A percentile compares a stretch with the other conserved stretches of the same genome.
Conservation (phyloP, 257 asterid species). For the Solanum stenotomum region DNA sequence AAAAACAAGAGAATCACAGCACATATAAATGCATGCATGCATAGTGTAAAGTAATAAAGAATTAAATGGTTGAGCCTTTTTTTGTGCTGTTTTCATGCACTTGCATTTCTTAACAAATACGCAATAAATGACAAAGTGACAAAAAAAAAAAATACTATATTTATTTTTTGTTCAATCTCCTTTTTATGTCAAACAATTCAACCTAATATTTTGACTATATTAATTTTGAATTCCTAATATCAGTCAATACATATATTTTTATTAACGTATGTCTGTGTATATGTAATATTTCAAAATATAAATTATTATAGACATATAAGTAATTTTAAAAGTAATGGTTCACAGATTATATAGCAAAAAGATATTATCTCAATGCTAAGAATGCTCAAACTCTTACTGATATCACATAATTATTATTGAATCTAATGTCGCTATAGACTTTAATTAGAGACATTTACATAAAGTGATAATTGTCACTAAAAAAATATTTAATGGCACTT, state of each 20-base stretch:
- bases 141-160: background rate
- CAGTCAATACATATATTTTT: background rate
- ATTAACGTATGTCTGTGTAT: background rate
- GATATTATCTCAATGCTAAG: no score
- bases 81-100: background rate
- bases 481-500: no score
- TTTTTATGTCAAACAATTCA: background rate
- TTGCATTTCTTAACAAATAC: background rate
- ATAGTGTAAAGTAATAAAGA: background rate
- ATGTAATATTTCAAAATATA: background rate
- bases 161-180: background rate
- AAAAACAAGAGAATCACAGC: background rate
- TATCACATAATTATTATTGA: no score
- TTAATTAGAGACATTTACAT: no score
- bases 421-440: accelerated
- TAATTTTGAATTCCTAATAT: background rate
- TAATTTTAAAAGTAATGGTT: background rate
- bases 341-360: background rate
- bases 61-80: background rate
- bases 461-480: accelerated
- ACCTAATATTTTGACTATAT: background rate
- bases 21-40: background rate
- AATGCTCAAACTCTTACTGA: background rate
- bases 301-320: background rate
- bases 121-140: background rate